These are phyloP conservation scores for Priceomyces haplophilus DNA, from an alignment of 805 yeast species.

Conservation along the genomic window DNA sequence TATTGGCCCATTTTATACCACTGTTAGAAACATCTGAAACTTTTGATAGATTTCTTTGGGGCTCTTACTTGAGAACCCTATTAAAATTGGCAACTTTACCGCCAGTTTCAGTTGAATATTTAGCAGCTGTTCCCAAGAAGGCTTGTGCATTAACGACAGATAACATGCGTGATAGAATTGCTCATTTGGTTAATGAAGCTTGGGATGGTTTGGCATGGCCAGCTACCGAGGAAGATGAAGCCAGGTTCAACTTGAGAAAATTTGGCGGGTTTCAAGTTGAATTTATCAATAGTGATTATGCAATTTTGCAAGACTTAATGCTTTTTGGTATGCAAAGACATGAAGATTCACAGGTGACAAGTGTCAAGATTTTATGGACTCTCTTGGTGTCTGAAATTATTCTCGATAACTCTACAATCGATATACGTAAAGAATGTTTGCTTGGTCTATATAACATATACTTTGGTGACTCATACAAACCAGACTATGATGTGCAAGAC, in stretches of 20 bases:
- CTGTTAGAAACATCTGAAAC: constrained; percentile 45
- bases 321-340: constrained; percentile 68
- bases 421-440: constrained; percentile 61
- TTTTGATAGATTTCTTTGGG: constrained; percentile 67
- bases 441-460: constrained; percentile 63
- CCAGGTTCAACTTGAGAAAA: constrained; percentile 55
- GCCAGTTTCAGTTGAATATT: constrained; percentile 65
- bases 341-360: constrained; percentile 54
- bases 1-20: constrained; percentile 54
- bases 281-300: constrained; percentile 54
- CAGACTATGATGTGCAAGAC: constrained; percentile 52
- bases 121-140: constrained; percentile 68
- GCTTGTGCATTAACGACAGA: constrained; percentile 65
- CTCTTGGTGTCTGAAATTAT: constrained; percentile 65
- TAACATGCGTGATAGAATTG: constrained; percentile 58
- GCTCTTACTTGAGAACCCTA: constrained; percentile 56
- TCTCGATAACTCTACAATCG: constrained; percentile 53
- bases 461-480: constrained; percentile 54
- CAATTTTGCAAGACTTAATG: constrained; percentile 61
- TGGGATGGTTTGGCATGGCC: constrained; percentile 78
- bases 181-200: constrained; percentile 51
- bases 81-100: constrained; percentile 61
- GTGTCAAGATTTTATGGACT: constrained; percentile 69
- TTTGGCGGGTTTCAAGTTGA: constrained; percentile 73
- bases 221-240: constrained; percentile 49